phyloP scores from a whole-genome alignment of 305 asterid species.

The Vinca major region DNA sequence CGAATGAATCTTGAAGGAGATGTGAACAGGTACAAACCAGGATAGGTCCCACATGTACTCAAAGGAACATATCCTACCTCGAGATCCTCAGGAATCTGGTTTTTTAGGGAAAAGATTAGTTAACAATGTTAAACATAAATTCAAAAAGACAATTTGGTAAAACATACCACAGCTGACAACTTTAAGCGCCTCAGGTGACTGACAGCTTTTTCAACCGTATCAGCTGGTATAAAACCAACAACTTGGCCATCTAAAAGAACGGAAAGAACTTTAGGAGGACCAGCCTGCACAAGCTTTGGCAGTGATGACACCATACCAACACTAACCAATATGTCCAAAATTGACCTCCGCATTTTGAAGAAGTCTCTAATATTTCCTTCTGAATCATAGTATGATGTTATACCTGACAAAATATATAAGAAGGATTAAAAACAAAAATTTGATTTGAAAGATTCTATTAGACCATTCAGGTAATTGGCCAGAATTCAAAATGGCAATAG shows the following conservation, averaged over 20 bases:
- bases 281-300: constrained; percentile 71
- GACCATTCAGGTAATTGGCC: background rate
- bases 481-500: background rate
- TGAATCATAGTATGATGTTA: constrained; percentile 71
- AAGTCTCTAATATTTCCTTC: constrained; percentile 64
- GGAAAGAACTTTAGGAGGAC: constrained; percentile 77
- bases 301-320: constrained; percentile 71
- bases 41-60: constrained; percentile 89
- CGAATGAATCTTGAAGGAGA: constrained; percentile 90
- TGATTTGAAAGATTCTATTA: background rate
- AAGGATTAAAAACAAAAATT: background rate
- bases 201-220: constrained; percentile 56
- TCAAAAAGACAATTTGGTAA: background rate
- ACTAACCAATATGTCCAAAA: constrained; percentile 46
- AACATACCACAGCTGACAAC: constrained; percentile 53
- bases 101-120: background rate
- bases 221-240: constrained; percentile 60
- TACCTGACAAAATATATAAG: constrained; percentile 30
- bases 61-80: constrained; percentile 94
- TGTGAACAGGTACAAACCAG: constrained; percentile 77
- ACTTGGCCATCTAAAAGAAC: constrained; percentile 91
- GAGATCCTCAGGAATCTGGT: constrained; percentile 88
- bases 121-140: background rate
- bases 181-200: constrained; percentile 62
- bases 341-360: constrained; percentile 48